These are phyloP conservation scores for Chaetomium sp. DNA, from an alignment of 2,329 filamentous ascomycete genomes.

Conservation along the genomic window DNA sequence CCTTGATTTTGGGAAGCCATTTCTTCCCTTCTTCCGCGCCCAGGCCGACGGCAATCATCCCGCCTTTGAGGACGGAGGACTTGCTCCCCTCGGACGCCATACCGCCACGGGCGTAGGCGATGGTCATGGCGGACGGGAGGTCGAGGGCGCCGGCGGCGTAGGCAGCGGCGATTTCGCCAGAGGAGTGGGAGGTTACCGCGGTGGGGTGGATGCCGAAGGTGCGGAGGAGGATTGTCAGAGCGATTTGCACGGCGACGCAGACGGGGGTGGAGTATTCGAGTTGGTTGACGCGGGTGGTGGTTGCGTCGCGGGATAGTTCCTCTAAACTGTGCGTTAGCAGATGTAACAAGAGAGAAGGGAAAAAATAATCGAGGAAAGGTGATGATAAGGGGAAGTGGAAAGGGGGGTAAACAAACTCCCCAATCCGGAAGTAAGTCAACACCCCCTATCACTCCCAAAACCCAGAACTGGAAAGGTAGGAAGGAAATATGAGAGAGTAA, in stretches of 20 bases:
- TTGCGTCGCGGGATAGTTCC: conserved; percentile 16
- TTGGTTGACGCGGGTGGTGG: conserved; percentile 17
- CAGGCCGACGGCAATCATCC: conserved; percentile 24
- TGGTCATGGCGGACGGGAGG: conserved; percentile 30
- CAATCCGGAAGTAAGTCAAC: too few relatives aligned
- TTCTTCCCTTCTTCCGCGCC: conserved; percentile 11
- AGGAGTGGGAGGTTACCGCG: conserved; percentile 29
- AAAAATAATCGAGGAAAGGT: too few relatives aligned
- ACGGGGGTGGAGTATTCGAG: conserved; percentile 21
- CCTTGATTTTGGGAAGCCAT: conserved; percentile 15
- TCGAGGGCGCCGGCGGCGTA: conserved; percentile 31
- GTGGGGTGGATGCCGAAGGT: conserved; percentile 25
- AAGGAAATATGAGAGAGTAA: not conserved
- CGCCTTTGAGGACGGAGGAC: conserved; percentile 16
- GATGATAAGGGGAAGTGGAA: not conserved
- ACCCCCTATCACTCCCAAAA: not conserved
- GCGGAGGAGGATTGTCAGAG: conserved; percentile 32
- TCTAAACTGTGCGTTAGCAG: conserved; percentile 9
- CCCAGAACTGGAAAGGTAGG: not conserved
- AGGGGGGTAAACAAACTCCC: not conserved
- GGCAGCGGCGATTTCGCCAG: conserved; percentile 36
- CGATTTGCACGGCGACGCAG: conserved; percentile 37
- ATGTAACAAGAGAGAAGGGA: not conserved
- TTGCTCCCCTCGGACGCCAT: conserved; percentile 15
- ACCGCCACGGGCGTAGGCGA: conserved; percentile 35